Evolutionary conservation across 345 rosid species (phyloP).

Genomic region (Hibiscus trionum): DNA sequence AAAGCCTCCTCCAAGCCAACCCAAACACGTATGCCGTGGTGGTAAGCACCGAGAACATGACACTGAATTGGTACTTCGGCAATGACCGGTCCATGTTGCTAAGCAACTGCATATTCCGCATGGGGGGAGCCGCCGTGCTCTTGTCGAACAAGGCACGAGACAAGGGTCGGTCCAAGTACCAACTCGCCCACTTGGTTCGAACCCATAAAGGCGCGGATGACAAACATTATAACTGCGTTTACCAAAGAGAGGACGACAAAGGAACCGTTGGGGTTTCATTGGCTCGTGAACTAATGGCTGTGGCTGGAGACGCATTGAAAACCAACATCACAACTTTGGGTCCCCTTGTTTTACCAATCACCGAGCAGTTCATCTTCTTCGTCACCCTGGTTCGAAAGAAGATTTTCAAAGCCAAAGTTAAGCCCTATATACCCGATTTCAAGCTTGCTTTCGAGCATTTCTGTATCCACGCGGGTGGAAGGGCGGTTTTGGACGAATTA

Average conservation of each 20-base stretch:
- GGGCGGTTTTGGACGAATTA: conserved; percentile 74
- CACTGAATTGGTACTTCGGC: conserved; percentile 76
- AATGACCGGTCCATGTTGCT: conserved; percentile 75
- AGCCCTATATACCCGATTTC: conserved; percentile 72
- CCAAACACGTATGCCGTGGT: conserved; percentile 60
- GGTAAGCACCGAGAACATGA: conserved; percentile 86
- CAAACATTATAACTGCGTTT: conserved; percentile 55
- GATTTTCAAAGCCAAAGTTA: conserved; percentile 37
- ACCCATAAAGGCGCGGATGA: conserved; percentile 81
- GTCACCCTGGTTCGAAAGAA: conserved; percentile 37
- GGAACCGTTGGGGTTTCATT: conserved; percentile 68
- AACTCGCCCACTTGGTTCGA: conserved; percentile 63
- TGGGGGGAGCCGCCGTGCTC: conserved; percentile 82
- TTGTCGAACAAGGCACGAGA: conserved; percentile 58
- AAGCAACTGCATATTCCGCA: conserved; percentile 79
- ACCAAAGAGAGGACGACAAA: conserved; percentile 60
- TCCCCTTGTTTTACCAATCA: conserved; percentile 62
- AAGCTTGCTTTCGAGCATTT: conserved; percentile 82
- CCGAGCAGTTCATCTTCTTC: conserved; percentile 58
- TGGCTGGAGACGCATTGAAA: conserved; percentile 82
- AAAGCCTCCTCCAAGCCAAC: conserved; percentile 58
- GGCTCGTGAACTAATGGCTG: conserved; percentile 71
- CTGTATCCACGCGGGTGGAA: conserved; percentile 73
- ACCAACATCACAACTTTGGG: conserved; percentile 76
- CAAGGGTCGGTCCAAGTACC: conserved; percentile 54